phyloP scores from a whole-genome alignment of 805 yeast species.

The Hanseniaspora meyeri region DNA sequence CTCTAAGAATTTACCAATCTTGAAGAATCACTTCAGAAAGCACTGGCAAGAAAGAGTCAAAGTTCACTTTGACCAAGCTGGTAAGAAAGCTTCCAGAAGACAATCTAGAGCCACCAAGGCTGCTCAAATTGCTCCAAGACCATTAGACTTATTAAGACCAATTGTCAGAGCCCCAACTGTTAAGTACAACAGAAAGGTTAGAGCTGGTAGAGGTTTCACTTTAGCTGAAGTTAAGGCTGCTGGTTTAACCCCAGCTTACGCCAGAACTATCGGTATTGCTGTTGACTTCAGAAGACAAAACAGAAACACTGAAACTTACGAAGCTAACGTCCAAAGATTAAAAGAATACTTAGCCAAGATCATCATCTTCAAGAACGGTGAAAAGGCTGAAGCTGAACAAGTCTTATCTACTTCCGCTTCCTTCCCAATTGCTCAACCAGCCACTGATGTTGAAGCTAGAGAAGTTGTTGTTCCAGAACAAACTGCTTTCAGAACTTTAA shows the following conservation, averaged over 20 bases:
- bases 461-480: slow-evolving; percentile 68
- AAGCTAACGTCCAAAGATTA: slow-evolving; percentile 89
- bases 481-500: slow-evolving; percentile 87
- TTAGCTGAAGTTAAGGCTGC: slow-evolving; percentile 97
- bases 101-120: slow-evolving; percentile 86
- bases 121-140: slow-evolving; percentile 93
- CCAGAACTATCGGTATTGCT: slow-evolving; percentile 96
- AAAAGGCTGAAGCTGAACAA: slow-evolving; percentile 70
- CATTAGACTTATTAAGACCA: slow-evolving; percentile 92
- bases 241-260: slow-evolving; percentile 85
- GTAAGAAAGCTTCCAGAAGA: slow-evolving; percentile 97
- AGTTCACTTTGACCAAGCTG: slow-evolving; percentile 99
- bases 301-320: slow-evolving; percentile 92
- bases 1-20: slow-evolving; percentile 96
- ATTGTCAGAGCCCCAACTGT: slow-evolving; percentile 97
- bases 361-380: slow-evolving; percentile 90
- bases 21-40: slow-evolving; percentile 99
- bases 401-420: slow-evolving; percentile 59
- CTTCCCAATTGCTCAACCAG: slow-evolving; percentile 84
- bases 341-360: slow-evolving; percentile 91
- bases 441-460: slow-evolving; percentile 66
- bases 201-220: slow-evolving; percentile 99
- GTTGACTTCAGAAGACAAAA: slow-evolving; percentile 99
- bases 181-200: slow-evolving; percentile 97
- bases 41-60: slow-evolving; percentile 99